Conservation (phyloP, 2,329 filamentous ascomycete species). For the Ceratocystiopsis sp. region DNA sequence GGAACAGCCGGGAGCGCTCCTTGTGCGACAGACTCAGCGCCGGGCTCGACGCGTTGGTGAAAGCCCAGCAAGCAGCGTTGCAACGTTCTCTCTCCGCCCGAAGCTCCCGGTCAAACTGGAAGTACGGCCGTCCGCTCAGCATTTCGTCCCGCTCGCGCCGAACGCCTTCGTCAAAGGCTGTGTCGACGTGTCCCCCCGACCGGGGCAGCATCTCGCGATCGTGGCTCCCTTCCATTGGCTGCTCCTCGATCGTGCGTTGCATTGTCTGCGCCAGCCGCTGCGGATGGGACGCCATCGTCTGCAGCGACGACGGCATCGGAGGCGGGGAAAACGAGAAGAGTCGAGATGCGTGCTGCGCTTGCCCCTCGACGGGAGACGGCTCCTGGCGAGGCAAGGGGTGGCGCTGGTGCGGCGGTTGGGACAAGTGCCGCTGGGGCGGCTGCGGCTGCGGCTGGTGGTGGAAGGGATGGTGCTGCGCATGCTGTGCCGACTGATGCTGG, state of each 20-base stretch:
- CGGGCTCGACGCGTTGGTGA: constrained; percentile 70
- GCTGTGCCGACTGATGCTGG: constrained; percentile 2
- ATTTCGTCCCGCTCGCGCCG: constrained; percentile 73
- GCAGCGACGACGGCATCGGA: constrained; percentile 1
- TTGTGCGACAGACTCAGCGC: constrained; percentile 50
- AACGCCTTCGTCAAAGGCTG: constrained; percentile 4
- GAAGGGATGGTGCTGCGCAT: constrained; percentile 12
- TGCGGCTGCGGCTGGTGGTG: constrained; percentile 3
- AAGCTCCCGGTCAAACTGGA: constrained; percentile 61
- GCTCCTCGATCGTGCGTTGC: not conserved
- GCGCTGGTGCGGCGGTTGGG: not conserved
- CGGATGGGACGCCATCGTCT: not conserved
- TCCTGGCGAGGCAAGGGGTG: not conserved
- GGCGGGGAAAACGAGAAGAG: not conserved
- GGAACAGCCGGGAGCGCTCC: constrained; percentile 53
- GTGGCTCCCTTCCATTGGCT: not conserved
- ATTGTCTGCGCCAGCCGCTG: no score
- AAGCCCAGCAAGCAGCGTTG: constrained; percentile 62
- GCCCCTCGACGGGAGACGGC: not conserved
- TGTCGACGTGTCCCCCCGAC: constrained; percentile 7
- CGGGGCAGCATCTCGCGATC: constrained; percentile 1
- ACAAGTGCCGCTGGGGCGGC: not conserved
- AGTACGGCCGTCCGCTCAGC: constrained; percentile 63
- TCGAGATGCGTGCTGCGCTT: not conserved
- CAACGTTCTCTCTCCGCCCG: constrained; percentile 74